A percentile compares a stretch with the other conserved stretches of the same genome.
phyloP scores from a whole-genome alignment of 164 flowering plant genomes.

The Hamamelis virginiana region DNA sequence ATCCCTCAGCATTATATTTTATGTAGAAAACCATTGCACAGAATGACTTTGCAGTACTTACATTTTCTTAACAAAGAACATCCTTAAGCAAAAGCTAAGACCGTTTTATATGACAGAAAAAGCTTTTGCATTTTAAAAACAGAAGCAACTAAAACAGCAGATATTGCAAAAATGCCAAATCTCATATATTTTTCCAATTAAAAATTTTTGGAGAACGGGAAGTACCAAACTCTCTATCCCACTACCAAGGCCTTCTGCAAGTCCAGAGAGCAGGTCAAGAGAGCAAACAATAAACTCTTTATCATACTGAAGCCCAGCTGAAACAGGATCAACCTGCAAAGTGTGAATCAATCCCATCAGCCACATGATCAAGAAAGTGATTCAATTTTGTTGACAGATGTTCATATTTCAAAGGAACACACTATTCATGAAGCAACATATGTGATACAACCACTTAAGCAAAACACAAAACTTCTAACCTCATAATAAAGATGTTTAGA shows the following conservation, averaged over 20 bases:
- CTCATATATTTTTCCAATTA: not conserved
- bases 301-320: slow-evolving; percentile 87
- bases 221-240: slow-evolving; percentile 94
- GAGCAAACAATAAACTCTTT: slow-evolving; percentile 93
- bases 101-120: not conserved
- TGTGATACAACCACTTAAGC: not conserved
- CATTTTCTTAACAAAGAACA: not conserved
- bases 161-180: not conserved
- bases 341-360: too few species aligned
- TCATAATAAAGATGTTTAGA: not conserved
- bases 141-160: not conserved
- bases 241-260: slow-evolving; percentile 95
- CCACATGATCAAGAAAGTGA: not conserved
- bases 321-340: slow-evolving; percentile 74
- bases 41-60: not conserved
- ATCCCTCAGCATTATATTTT: not conserved
- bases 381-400: not conserved
- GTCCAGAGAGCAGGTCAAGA: slow-evolving; percentile 93
- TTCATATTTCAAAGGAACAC: not conserved
- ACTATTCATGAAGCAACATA: not conserved
- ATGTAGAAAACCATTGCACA: not conserved
- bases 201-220: slow-evolving; percentile 9
- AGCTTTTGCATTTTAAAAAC: not conserved
- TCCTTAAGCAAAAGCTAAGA: not conserved
- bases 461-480: not conserved